Evolutionary conservation across 2,329 filamentous ascomycete species (phyloP).

Genomic region (Pseudogymnoascus sp.): DNA sequence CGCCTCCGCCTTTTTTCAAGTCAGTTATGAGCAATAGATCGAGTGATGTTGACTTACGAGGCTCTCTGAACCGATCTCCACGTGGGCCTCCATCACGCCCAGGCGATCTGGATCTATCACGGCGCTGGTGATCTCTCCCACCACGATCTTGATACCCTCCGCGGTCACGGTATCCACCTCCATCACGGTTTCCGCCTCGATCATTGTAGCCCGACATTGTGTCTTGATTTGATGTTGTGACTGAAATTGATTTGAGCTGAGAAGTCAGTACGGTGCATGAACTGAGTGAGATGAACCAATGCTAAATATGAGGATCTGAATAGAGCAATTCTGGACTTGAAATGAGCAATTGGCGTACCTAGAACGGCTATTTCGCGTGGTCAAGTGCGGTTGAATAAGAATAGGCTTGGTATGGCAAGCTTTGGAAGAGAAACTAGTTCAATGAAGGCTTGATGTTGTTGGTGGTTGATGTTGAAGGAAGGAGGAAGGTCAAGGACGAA

Average conservation of each 20-base stretch:
- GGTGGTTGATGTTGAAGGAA: not conserved
- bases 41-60: not conserved
- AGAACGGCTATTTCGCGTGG: not conserved
- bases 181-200: not conserved
- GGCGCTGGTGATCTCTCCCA: not conserved
- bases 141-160: not conserved
- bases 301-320: not conserved
- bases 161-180: not conserved
- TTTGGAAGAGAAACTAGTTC: not conserved
- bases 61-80: conserved; percentile 1
- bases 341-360: not conserved
- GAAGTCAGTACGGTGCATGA: not conserved
- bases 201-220: not conserved
- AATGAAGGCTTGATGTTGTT: not conserved
- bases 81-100: not conserved
- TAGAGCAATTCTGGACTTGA: not conserved
- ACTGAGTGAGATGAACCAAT: not conserved
- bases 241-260: not conserved
- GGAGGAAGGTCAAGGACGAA: not conserved
- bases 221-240: not conserved
- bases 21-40: not conserved
- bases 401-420: not conserved
- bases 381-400: not conserved
- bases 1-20: not conserved
- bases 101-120: not conserved